phyloP scores from a whole-genome alignment of 495 filamentous ascomycete species.

The Aspergillus heteromorphus region DNA sequence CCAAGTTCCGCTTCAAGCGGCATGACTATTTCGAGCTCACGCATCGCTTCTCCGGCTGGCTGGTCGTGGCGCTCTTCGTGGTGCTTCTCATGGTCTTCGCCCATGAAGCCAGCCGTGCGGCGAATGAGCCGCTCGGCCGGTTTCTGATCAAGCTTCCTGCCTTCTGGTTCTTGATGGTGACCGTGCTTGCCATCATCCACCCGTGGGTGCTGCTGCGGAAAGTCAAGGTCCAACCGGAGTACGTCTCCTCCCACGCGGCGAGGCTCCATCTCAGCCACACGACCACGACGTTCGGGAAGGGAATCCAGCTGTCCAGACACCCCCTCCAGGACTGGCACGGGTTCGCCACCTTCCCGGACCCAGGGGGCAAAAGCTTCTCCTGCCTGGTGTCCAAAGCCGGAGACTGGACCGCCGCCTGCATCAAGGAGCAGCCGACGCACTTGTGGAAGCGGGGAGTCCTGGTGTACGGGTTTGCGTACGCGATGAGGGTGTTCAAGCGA shows the following conservation, averaged over 20 bases:
- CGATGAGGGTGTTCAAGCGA: conserved; percentile 61
- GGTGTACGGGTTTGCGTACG: conserved; percentile 66
- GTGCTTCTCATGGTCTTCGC: conserved; percentile 34
- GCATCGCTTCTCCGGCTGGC: conserved; percentile 53
- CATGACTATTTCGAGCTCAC: conserved; percentile 55
- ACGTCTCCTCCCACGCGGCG: conserved; percentile 63
- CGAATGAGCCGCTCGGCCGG: conserved; percentile 21
- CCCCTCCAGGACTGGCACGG: conserved; percentile 73
- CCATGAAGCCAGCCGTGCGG: conserved; percentile 25
- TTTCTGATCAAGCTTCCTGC: conserved; percentile 37
- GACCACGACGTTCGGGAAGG: conserved; percentile 39
- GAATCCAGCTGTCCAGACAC: conserved; percentile 45
- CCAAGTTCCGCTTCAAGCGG: conserved; percentile 36
- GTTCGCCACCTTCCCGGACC: conserved; percentile 67
- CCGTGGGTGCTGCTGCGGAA: conserved; percentile 43
- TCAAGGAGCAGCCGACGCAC: conserved; percentile 51
- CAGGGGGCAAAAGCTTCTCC: conserved; percentile 48
- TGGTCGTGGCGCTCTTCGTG: conserved; percentile 44
- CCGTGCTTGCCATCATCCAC: conserved; percentile 34
- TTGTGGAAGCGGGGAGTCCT: conserved; percentile 45
- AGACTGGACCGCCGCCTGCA: conserved; percentile 71
- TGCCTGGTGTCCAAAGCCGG: conserved; percentile 73
- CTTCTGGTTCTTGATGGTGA: conserved; percentile 40
- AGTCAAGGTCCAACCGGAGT: conserved; percentile 54
- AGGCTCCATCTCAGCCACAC: conserved; percentile 65